phyloP scores from a whole-genome alignment of 2,329 filamentous ascomycete genomes.

The Canariomyces notabilis region DNA sequence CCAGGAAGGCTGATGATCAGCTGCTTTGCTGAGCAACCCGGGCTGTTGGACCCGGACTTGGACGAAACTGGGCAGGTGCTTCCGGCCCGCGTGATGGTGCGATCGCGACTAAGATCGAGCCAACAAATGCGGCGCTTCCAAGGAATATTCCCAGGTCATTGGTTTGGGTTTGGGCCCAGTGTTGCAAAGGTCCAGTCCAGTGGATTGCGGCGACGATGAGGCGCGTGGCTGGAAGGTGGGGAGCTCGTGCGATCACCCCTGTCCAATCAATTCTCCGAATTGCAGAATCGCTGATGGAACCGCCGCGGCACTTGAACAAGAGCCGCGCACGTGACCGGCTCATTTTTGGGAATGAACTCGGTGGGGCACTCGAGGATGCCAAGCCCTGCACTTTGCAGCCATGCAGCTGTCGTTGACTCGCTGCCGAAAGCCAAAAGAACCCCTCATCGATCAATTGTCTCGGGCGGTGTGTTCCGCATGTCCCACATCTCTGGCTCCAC shows the following conservation, averaged over 20 bases:
- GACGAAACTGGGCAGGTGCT: no score
- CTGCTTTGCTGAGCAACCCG: no score
- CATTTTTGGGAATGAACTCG: conserved; percentile 1
- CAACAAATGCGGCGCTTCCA: background rate
- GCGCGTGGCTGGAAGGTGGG: conserved; percentile 23
- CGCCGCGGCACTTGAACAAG: no score
- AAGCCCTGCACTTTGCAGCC: no score
- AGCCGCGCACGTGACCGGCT: no score
- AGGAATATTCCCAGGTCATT: no score
- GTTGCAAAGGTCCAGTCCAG: background rate
- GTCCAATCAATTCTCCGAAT: conserved; percentile 26
- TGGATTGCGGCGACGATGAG: conserved; percentile 6
- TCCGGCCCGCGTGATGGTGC: no score
- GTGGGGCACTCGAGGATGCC: no score
- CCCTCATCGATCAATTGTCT: background rate
- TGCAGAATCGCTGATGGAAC: no score
- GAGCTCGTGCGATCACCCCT: conserved; percentile 8
- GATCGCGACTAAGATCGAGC: background rate
- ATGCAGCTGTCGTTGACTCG: background rate
- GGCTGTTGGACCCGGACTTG: no score
- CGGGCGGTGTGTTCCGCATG: conserved; percentile 1
- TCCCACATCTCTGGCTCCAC: background rate
- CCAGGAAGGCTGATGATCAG: no score
- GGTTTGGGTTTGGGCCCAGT: background rate
- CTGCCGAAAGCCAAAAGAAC: background rate